Percentiles rank a stretch among this genome's conserved stretches.
Evolutionary conservation across 2,329 filamentous ascomycete species (phyloP).

Genomic region (Teratosphaeria gauchensis): DNA sequence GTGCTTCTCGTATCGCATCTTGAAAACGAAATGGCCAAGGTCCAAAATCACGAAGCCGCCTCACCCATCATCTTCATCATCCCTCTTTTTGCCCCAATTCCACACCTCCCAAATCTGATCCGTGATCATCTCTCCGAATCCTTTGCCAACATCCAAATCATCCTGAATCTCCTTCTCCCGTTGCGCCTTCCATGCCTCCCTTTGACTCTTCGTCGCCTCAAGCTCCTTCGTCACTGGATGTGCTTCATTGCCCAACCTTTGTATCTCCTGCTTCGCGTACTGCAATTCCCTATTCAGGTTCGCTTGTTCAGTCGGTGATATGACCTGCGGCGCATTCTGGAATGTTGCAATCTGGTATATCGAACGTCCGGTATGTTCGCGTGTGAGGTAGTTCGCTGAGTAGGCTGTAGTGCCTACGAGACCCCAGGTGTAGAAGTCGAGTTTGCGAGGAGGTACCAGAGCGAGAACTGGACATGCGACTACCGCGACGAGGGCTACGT

Average conservation of each 20-base stretch:
- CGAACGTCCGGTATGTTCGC: conserved; percentile 22
- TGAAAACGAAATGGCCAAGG: too few species aligned
- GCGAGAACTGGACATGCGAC: conserved; percentile 47
- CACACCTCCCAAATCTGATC: conserved; percentile 30
- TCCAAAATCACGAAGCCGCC: not conserved
- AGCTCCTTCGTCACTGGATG: conserved; percentile 9
- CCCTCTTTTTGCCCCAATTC: conserved; percentile 27
- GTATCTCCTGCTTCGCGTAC: conserved; percentile 6
- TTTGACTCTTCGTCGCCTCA: conserved; percentile 22
- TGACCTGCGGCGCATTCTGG: not conserved
- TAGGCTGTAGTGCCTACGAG: conserved; percentile 41
- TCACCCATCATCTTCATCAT: conserved; percentile 19
- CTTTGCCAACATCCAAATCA: conserved; percentile 29
- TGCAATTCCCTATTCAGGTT: conserved; percentile 6
- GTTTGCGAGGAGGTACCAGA: conserved; percentile 50
- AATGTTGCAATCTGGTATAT: conserved; percentile 15
- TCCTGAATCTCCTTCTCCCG: conserved; percentile 37
- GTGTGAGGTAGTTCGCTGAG: conserved; percentile 41
- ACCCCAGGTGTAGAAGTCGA: conserved; percentile 51
- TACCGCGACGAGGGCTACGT: conserved; percentile 39
- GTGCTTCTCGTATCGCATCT: too few species aligned
- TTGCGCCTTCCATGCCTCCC: conserved; percentile 35
- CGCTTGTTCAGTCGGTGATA: conserved; percentile 5
- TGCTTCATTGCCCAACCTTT: not conserved
- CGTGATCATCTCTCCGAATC: conserved; percentile 28